A percentile compares a stretch with the other conserved stretches of the same genome.
Conservation (phyloP, 2,329 filamentous ascomycete species). For the Colletotrichum coccodes region DNA sequence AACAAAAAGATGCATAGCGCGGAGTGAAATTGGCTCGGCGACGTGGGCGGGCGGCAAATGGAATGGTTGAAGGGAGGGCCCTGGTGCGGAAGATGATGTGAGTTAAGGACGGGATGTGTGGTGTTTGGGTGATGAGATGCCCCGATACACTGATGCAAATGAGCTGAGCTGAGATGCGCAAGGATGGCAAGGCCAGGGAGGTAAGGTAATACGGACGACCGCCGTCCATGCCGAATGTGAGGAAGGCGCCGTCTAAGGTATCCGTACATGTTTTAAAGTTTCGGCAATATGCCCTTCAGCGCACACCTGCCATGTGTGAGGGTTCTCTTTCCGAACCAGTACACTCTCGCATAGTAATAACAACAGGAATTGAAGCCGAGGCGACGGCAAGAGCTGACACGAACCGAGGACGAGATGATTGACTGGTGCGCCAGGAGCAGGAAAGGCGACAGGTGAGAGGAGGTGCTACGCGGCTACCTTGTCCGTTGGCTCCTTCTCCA, state of each 20-base stretch:
- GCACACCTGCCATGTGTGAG: constrained; percentile 19
- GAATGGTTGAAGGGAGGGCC: constrained; percentile 11
- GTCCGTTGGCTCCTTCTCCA: not conserved
- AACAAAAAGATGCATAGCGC: not conserved
- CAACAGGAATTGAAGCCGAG: not conserved
- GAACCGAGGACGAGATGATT: not conserved
- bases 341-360: not conserved
- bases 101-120: not conserved
- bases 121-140: too few relatives aligned
- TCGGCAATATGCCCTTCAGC: constrained; percentile 13
- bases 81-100: constrained; percentile 19
- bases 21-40: not conserved
- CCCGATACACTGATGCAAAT: not conserved
- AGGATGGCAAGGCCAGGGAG: not conserved
- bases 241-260: not conserved
- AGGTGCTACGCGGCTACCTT: not conserved
- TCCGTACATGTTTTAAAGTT: constrained; percentile 13
- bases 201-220: constrained; percentile 4
- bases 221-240: constrained; percentile 13
- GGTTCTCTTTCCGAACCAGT: not conserved
- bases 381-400: not conserved
- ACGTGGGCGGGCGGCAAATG: not conserved
- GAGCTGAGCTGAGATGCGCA: not conserved
- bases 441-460: not conserved
- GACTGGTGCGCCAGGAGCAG: constrained; percentile 5